These are phyloP conservation scores for Kwoniella bestiolae DNA, from an alignment of 768 basidiomycete species.

Conservation along the genomic window DNA sequence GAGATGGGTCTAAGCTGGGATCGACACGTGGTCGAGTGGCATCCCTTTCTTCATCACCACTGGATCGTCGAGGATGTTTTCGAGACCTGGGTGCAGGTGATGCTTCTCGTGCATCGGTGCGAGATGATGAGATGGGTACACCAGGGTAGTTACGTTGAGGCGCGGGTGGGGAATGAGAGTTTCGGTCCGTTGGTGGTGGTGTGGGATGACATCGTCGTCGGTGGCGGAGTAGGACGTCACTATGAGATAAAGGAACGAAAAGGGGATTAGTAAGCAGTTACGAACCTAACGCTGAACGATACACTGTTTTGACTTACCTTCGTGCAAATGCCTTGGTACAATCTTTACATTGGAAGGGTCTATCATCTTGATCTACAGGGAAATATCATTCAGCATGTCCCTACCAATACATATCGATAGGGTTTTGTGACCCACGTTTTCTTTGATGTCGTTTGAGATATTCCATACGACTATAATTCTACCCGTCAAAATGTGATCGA, in stretches of 20 bases:
- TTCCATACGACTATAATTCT: constrained; percentile 58
- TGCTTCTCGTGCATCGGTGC: constrained; percentile 40
- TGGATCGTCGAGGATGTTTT: constrained; percentile 31
- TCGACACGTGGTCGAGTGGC: constrained; percentile 14
- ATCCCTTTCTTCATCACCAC: constrained; percentile 19
- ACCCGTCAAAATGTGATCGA: too few species aligned
- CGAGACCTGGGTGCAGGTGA: constrained; percentile 31
- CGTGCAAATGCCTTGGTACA: constrained; percentile 58
- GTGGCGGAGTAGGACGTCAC: constrained; percentile 58
- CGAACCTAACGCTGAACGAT: not conserved
- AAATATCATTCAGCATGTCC: not conserved
- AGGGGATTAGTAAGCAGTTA: constrained; percentile 9
- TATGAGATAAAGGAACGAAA: constrained; percentile 17
- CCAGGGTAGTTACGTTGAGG: constrained; percentile 41
- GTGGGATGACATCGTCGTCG: constrained; percentile 56
- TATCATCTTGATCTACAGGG: constrained; percentile 55
- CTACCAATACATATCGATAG: not conserved
- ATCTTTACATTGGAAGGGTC: constrained; percentile 57
- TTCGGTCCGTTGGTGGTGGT: constrained; percentile 39
- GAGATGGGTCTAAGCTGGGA: constrained; percentile 17
- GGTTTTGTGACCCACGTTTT: constrained; percentile 50
- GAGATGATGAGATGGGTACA: constrained; percentile 49
- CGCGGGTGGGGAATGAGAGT: constrained; percentile 39
- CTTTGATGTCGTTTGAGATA: constrained; percentile 58
- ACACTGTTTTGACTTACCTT: constrained; percentile 42